Conservation (phyloP, 2,329 filamentous ascomycete genomes). For the Penicillium frequentans region DNA sequence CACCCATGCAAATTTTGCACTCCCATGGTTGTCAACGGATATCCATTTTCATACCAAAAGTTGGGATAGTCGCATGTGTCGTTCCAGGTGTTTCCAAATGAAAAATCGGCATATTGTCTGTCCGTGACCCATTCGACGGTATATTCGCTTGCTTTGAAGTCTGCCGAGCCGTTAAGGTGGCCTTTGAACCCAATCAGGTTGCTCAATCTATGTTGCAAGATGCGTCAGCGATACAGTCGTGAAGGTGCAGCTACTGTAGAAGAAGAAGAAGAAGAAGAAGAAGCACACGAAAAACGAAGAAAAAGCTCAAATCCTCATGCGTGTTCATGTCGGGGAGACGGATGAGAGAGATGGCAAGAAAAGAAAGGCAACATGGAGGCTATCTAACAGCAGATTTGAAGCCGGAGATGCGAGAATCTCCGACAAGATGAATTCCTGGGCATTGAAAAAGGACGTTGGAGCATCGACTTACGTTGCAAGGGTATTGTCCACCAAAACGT, state of each 20-base stretch:
- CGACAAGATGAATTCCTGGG: neutral
- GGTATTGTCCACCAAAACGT: slow-evolving; percentile 66
- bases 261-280: too few relatives aligned
- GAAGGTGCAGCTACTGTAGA: too few relatives aligned
- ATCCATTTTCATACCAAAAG: slow-evolving; percentile 63
- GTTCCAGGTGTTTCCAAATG: slow-evolving; percentile 55
- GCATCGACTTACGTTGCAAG: slow-evolving; percentile 55
- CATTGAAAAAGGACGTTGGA: neutral
- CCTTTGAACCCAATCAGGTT: slow-evolving; percentile 65
- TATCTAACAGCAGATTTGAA: neutral
- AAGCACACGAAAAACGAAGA: neutral
- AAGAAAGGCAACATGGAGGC: too few relatives aligned
- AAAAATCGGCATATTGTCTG: slow-evolving; percentile 60
- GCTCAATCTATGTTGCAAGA: slow-evolving; percentile 43
- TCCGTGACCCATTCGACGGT: slow-evolving; percentile 57
- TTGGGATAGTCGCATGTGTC: slow-evolving; percentile 58
- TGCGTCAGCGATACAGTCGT: neutral
- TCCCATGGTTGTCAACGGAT: slow-evolving; percentile 50
- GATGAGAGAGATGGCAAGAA: neutral
- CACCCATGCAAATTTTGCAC: slow-evolving; percentile 54
- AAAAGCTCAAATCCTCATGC: neutral
- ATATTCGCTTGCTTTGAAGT: slow-evolving; percentile 58
- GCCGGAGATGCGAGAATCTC: neutral
- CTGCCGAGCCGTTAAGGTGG: slow-evolving; percentile 58
- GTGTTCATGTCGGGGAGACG: neutral